Conservation (phyloP, 129 eudicot species). For the Kitagawia praeruptora region DNA sequence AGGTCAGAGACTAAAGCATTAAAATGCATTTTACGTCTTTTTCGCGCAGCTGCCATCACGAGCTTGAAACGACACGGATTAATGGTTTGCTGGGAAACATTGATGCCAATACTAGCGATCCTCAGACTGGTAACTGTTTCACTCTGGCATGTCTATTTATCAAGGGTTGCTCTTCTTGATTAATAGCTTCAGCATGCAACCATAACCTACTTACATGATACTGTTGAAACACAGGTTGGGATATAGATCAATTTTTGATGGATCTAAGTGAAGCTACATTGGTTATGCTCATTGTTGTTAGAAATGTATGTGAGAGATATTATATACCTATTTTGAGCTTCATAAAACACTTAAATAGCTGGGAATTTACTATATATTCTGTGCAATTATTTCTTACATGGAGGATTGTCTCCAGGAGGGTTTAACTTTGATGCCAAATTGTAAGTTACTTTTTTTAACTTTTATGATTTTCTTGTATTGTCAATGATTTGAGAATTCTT, state of each 20-base stretch:
- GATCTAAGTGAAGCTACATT: slow-evolving; percentile 79
- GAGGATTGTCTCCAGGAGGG: slow-evolving; percentile 96
- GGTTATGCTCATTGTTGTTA: slow-evolving; percentile 81
- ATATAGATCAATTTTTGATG: slow-evolving; percentile 93
- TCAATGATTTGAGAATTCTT: too few relatives aligned
- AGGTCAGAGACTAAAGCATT: not conserved
- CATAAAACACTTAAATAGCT: too few relatives aligned
- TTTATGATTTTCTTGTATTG: not conserved
- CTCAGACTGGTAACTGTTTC: slow-evolving; percentile 60
- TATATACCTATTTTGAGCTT: too few relatives aligned
- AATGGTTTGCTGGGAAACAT: slow-evolving; percentile 85
- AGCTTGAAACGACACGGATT: slow-evolving; percentile 93
- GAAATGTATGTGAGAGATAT: too few relatives aligned
- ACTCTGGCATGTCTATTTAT: slow-evolving; percentile 1
- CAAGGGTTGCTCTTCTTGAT: not conserved
- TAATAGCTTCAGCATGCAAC: not conserved
- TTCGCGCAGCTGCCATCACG: slow-evolving; percentile 80
- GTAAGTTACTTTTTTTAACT: slow-evolving; percentile 34
- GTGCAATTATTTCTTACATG: too few relatives aligned
- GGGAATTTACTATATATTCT: too few relatives aligned
- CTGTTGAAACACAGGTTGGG: slow-evolving; percentile 62
- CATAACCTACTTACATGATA: not conserved
- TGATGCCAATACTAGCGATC: slow-evolving; percentile 96
- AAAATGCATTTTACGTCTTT: not conserved
- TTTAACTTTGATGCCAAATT: slow-evolving; percentile 97